These are phyloP conservation scores for Rugonectria rugulosa DNA, from an alignment of 2,329 filamentous ascomycete genomes.

Conservation along the genomic window DNA sequence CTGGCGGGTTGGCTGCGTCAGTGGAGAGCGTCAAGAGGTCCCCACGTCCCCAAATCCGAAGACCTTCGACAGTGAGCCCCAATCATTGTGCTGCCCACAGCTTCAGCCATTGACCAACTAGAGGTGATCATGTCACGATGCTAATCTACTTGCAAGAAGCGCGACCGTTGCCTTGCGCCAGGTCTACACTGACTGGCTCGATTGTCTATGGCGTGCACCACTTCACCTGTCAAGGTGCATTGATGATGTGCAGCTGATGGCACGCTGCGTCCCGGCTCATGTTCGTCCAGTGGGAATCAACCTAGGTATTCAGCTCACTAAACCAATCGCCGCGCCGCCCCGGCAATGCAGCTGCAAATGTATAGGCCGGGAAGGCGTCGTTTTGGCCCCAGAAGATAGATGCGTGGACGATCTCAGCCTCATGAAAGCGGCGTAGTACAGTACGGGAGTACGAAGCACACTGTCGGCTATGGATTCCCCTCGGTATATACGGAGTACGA, in stretches of 20 bases:
- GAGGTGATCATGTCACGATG: slow-evolving; percentile 25
- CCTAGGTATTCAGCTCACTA: slow-evolving; percentile 5
- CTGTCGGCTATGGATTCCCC: not conserved
- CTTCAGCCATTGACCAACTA: slow-evolving; percentile 36
- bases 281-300: slow-evolving; percentile 17
- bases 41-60: slow-evolving; percentile 1
- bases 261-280: slow-evolving; percentile 18
- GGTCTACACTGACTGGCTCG: slow-evolving; percentile 12
- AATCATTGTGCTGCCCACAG: slow-evolving; percentile 38
- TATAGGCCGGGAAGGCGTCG: slow-evolving; percentile 27
- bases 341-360: slow-evolving; percentile 25
- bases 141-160: slow-evolving; percentile 25
- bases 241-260: slow-evolving; percentile 35
- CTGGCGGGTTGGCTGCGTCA: slow-evolving; percentile 13
- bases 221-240: not conserved
- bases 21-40: slow-evolving; percentile 9
- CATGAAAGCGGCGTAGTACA: slow-evolving; percentile 20
- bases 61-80: slow-evolving; percentile 17
- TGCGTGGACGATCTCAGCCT: slow-evolving; percentile 37
- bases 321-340: slow-evolving; percentile 18
- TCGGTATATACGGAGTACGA: slow-evolving; percentile 26
- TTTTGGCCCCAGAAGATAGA: slow-evolving; percentile 15
- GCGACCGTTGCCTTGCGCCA: slow-evolving; percentile 16
- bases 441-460: slow-evolving; percentile 5
- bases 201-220: slow-evolving; percentile 9